A percentile compares a stretch with the other conserved stretches of the same genome.
Evolutionary conservation across 2,329 filamentous ascomycete genomes (phyloP).

Genomic region (Whalleya microplaca): DNA sequence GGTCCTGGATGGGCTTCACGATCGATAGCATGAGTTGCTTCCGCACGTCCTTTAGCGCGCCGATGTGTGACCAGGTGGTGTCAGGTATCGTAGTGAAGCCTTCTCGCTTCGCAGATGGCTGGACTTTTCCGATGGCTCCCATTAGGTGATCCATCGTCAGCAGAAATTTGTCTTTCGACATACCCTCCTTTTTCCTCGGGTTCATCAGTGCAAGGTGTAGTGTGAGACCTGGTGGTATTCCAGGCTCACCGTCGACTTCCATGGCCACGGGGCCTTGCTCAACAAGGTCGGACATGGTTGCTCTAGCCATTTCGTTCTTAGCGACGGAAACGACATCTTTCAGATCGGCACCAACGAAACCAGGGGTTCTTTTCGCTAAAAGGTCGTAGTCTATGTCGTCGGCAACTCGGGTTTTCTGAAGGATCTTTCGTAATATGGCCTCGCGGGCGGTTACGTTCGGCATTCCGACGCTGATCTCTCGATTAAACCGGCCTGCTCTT

Average conservation of each 20-base stretch:
- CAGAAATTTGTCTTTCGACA: conserved; percentile 29
- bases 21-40: conserved; percentile 84
- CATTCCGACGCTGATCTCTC: conserved; percentile 84
- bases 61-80: conserved; percentile 91
- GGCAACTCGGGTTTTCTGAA: conserved; percentile 65
- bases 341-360: conserved; percentile 91
- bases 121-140: conserved; percentile 72
- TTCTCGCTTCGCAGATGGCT: conserved; percentile 84
- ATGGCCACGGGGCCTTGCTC: conserved; percentile 21
- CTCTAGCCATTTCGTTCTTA: conserved; percentile 39
- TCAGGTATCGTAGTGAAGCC: conserved; percentile 94
- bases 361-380: conserved; percentile 83
- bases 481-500: conserved; percentile 76
- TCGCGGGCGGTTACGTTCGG: conserved; percentile 79
- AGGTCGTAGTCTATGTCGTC: conserved; percentile 73
- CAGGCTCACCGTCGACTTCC: conserved; percentile 28
- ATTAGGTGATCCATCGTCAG: conserved; percentile 68
- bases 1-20: conserved; percentile 84
- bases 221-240: conserved; percentile 15
- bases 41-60: conserved; percentile 78
- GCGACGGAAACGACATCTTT: conserved; percentile 61
- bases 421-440: conserved; percentile 76
- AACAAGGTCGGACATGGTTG: conserved; percentile 36
- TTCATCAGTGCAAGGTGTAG: conserved; percentile 29
- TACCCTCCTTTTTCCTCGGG: conserved; percentile 25